Evolutionary conservation across 2,329 filamentous ascomycete species (phyloP), one percentile per base, ranked within the genome.

Genomic region (Penicillium verrucosum): DNA sequence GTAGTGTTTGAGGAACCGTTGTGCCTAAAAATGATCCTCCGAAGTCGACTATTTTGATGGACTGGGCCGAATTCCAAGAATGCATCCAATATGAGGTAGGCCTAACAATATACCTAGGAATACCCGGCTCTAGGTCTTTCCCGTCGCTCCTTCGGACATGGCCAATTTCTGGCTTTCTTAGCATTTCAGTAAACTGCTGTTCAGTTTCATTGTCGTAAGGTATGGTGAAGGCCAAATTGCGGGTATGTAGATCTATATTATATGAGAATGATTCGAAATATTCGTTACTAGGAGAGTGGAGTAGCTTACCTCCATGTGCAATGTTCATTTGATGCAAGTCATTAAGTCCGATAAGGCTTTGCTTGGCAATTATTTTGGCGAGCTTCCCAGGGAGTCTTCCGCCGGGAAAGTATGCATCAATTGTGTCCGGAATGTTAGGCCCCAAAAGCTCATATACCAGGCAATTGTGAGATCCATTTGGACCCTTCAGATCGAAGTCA

Each of bases 381-480:
- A 79, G 73, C 56, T 63, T 59, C 29, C 66, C 71, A 5, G 77
- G 76, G 50, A 79, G 64, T 67, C 77, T 68, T 65, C 66, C 57
- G 58, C 66, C 62, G 60, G 62, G 23, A 55, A 73, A 73, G 18
- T 67, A 69, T 10, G 63, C 58, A 46, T 76, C 69, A 52, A 77
- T 69, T 57, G 72, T 61, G 45, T 72, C 66, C 11, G 74, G 69
- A 18, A 78, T 66, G 62, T 65, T 78, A 8, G 76, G 70, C 2
- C 75, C 76, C 29, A 78, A 51, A n/a, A 75, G 63, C 41, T 78
- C 72, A 44, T 74, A 70, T 6, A 81, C 73, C 0, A 80, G 62
- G 60, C 78, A 81, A n/a, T 68, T 60, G 59, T 81, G 78, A 3
- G 32, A 66, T 11, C 78, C 77, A 64, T 81, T 81, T 7, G 77